Evolutionary conservation across 148 eudicot species (phyloP).

Genomic region (Chenopodium album): DNA sequence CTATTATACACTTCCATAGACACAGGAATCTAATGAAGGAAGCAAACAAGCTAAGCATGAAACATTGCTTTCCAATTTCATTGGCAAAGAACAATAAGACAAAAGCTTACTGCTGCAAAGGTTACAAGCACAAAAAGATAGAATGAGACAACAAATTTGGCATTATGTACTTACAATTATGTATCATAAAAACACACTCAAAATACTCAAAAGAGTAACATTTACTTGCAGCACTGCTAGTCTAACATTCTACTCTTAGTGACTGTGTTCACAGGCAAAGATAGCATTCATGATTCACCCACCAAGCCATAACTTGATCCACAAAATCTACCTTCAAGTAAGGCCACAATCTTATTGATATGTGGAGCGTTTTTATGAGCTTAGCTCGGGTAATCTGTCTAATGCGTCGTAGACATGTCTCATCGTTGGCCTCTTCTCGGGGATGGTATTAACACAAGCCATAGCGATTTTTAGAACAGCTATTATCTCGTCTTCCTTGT

Average conservation of each 20-base stretch:
- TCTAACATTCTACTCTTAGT: conserved; percentile 1
- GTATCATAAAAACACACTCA: conserved; percentile 6
- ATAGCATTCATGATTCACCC: not conserved
- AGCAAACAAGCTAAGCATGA: conserved; percentile 9
- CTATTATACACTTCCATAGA: not conserved
- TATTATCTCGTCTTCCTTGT: conserved; percentile 85
- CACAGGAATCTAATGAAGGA: not conserved
- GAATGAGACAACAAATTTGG: conserved; percentile 13
- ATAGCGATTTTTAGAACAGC: conserved; percentile 83
- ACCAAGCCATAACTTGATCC: not conserved
- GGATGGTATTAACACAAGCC: conserved; percentile 66
- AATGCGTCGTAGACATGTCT: conserved; percentile 64
- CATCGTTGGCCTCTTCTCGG: conserved; percentile 84
- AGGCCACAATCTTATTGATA: not conserved
- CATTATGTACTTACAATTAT: conserved; percentile 20
- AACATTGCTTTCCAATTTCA: conserved; percentile 12
- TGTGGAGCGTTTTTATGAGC: not conserved
- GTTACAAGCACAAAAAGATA: conserved; percentile 13
- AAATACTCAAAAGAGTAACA: not conserved
- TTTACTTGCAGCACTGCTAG: conserved; percentile 7
- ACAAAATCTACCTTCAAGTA: not conserved
- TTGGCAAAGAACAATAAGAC: conserved; percentile 25
- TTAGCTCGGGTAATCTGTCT: conserved; percentile 53
- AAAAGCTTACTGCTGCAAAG: conserved; percentile 17
- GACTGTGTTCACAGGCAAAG: conserved; percentile 19